Evolutionary conservation across 2,329 filamentous ascomycete species (phyloP).

Genomic region (Cercospora brassicicola): DNA sequence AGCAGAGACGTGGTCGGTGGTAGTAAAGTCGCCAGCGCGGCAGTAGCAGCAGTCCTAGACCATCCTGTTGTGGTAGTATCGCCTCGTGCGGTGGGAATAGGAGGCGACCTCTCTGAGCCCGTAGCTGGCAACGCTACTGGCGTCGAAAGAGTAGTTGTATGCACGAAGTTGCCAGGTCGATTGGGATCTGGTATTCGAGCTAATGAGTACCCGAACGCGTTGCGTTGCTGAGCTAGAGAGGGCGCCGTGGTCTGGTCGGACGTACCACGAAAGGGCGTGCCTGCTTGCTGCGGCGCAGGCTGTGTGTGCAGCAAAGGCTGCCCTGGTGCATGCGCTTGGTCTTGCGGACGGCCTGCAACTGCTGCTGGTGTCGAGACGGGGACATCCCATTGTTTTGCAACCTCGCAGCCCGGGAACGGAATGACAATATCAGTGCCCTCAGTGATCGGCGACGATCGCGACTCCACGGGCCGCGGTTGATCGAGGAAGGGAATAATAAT

Average conservation of each 20-base stretch:
- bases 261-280: not conserved
- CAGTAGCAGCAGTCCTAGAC: not conserved
- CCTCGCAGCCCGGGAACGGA: constrained; percentile 12
- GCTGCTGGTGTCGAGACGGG: not conserved
- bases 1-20: not conserved
- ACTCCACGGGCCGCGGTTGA: not conserved
- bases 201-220: not conserved
- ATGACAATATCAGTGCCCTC: constrained; percentile 22
- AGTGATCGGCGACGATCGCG: constrained; percentile 5
- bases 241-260: not conserved
- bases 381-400: not conserved
- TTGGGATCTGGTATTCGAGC: not conserved
- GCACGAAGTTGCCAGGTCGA: not conserved
- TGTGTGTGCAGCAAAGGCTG: not conserved
- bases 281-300: not conserved
- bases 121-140: not conserved
- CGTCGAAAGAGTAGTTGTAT: not conserved
- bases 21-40: not conserved
- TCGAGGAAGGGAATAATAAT: constrained; percentile 22
- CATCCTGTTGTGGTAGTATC: not conserved
- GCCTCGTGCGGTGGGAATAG: not conserved
- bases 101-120: not conserved
- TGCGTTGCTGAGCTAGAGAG: not conserved
- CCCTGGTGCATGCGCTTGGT: not conserved
- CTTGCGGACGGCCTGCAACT: not conserved